Evolutionary conservation across 768 basidiomycete genomes (phyloP).

Genomic region (Russula olivacea): DNA sequence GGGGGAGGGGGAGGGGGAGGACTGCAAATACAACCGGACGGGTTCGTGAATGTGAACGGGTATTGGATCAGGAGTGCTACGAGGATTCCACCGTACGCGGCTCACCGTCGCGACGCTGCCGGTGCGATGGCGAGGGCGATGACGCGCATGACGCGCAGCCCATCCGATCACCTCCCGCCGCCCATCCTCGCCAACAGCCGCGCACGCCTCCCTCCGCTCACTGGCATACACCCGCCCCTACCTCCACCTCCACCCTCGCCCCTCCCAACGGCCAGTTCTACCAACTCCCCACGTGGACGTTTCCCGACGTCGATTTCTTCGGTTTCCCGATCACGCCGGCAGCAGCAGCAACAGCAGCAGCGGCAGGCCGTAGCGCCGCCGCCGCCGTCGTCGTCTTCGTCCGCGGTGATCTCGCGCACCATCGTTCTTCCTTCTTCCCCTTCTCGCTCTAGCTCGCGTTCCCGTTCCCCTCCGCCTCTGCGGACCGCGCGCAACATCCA

Average conservation of each 20-base stretch:
- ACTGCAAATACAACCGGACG: not conserved
- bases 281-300: not conserved
- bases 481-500: not conserved
- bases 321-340: not conserved
- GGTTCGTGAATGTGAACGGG: not conserved
- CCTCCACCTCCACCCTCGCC: not conserved
- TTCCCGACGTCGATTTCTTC: not conserved
- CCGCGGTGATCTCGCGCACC: not conserved
- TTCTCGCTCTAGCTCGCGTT: not conserved
- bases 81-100: not conserved
- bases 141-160: conserved; percentile 8
- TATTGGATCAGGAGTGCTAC: not conserved
- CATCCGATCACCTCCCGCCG: not conserved
- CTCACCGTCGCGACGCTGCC: not conserved
- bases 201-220: conserved; percentile 6
- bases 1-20: not conserved
- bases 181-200: conserved; percentile 7
- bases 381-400: no score
- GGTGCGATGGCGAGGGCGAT: not conserved
- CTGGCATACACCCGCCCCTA: not conserved
- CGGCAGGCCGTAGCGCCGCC: no score
- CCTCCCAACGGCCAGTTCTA: not conserved
- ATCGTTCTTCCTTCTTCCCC: not conserved
- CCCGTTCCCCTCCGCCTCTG: not conserved
- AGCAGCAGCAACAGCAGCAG: no score